These are phyloP conservation scores for Clarkia xantiana DNA, from an alignment of 345 rosid species.

Conservation along the genomic window DNA sequence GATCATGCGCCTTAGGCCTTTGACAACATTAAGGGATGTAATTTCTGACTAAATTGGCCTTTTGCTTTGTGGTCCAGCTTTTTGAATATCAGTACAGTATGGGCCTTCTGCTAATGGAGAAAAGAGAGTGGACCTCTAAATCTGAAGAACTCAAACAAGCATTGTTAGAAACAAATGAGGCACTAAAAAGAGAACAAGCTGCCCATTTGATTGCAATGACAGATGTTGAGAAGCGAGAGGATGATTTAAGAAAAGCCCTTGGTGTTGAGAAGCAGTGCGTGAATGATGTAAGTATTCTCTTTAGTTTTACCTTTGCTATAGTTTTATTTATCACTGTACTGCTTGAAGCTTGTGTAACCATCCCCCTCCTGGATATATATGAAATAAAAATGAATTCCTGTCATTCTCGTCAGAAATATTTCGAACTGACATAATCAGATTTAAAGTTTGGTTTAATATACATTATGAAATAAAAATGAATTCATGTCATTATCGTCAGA, in stretches of 20 bases:
- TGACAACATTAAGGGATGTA: too few relatives aligned
- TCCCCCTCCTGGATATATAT: too few relatives aligned
- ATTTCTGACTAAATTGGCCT: slow-evolving; percentile 7
- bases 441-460: too few relatives aligned
- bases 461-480: too few relatives aligned
- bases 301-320: background rate
- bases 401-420: background rate
- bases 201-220: slow-evolving; percentile 55
- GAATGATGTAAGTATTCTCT: slow-evolving; percentile 48
- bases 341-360: background rate
- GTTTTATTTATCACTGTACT: background rate
- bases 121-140: slow-evolving; percentile 69
- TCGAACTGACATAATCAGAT: too few relatives aligned
- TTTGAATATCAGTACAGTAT: slow-evolving; percentile 84
- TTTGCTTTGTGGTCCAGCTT: slow-evolving; percentile 34
- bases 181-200: slow-evolving; percentile 57
- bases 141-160: slow-evolving; percentile 50
- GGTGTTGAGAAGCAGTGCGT: slow-evolving; percentile 93
- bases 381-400: background rate
- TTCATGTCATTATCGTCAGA: background rate
- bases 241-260: slow-evolving; percentile 67
- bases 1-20: too few relatives aligned
- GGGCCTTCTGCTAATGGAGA: slow-evolving; percentile 90
- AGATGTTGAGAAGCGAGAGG: slow-evolving; percentile 76
- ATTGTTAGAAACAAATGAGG: slow-evolving; percentile 42